Base-by-base conservation (phyloP, 192 early-diverging fungal species). In the Diversispora epigaea region DNA sequence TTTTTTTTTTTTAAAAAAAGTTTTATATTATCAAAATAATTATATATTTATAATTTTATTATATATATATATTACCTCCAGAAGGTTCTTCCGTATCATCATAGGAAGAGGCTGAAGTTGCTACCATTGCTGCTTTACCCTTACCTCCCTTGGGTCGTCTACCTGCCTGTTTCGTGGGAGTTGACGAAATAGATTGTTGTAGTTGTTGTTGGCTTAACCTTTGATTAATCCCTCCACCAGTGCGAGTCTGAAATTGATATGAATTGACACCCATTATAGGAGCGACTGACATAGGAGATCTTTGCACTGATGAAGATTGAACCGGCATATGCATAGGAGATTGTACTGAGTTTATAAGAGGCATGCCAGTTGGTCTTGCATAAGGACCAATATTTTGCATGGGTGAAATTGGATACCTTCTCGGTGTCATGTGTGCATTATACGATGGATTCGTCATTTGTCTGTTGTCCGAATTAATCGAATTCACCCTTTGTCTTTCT, bases 71-170 rank as follows among this genome's bases (percentile, higher is more conserved):
- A 22, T 71, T 79, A 84, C 83, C 83, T 44, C 87, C 87, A 2
- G 87, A 88, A 39, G 85, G 83, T 43, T 88, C 87, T 60, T 88
- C 85, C n/a, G 74, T 78, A 49, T 86, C 86, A 52, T 88, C 84
- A 19, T 32, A 32, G 40, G 44, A 22, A 64, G 72, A 22, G 61
- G 73, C 69, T 0, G 69, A 39, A 14, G n/a, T 45, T 1, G 52
- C 25, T 1, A 52, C 39, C 0, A 32, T 39, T 14, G 69, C 3
- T 14, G 52, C 69, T 57, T 71, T 71, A 57, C 39, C 54, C 43
- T 41, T 39, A 11, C 52, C 32, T 9, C 15, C 49, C 11, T 71
- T 71, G 32, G 56, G 11, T 22, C 25, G 25, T 71, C 47, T 58
- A 17, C 70, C 54, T n/a, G 19, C 5, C 40, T 22, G 14, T 39